phyloP scores from a whole-genome alignment of 768 basidiomycete genomes.

The Tulasnella calospora region DNA sequence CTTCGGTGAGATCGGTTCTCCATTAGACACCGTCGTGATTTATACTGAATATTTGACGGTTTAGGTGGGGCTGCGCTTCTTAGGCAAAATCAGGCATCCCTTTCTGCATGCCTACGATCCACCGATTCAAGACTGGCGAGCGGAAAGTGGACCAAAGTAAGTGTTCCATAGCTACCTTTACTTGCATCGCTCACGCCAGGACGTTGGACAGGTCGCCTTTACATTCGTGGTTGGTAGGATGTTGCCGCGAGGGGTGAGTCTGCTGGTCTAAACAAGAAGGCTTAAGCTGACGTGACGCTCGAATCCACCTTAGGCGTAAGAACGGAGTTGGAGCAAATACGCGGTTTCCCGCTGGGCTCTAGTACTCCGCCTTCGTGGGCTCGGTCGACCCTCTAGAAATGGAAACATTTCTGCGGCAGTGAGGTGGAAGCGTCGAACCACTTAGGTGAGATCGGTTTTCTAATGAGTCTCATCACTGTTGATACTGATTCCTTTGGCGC shows the following conservation, averaged over 20 bases:
- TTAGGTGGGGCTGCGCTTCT: background rate
- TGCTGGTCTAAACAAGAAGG: background rate
- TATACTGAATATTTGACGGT: background rate
- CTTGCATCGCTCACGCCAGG: background rate
- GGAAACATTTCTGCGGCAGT: background rate
- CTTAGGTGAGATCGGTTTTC: background rate
- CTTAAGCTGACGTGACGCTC: background rate
- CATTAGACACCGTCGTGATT: too few relatives aligned
- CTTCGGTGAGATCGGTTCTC: background rate
- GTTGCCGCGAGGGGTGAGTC: background rate
- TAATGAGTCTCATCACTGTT: background rate
- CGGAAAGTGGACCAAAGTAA: background rate
- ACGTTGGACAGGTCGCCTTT: background rate
- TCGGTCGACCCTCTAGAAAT: background rate
- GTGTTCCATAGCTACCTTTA: background rate
- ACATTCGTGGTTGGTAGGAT: background rate
- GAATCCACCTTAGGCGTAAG: background rate
- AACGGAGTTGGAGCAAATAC: background rate
- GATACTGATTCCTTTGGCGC: background rate
- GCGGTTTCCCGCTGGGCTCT: background rate
- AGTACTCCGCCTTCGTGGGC: background rate
- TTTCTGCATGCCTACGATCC: too few relatives aligned
- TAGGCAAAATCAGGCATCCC: background rate
- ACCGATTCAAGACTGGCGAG: background rate
- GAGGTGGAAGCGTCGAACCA: background rate